phyloP scores from a whole-genome alignment of 1,139 yeast species.

The Pichia norvegensis region DNA sequence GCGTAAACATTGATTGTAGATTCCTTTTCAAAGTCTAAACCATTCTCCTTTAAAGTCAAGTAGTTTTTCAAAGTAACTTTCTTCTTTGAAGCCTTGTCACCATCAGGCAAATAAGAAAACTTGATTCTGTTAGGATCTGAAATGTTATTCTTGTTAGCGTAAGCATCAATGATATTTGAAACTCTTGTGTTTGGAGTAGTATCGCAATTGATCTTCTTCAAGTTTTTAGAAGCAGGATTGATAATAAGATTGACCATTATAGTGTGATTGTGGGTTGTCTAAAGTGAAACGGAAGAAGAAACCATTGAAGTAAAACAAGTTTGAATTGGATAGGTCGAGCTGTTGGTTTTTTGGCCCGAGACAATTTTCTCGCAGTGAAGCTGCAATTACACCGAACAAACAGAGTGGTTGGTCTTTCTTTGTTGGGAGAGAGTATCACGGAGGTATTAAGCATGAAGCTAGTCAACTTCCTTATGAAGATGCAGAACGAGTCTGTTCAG shows the following conservation, averaged over 20 bases:
- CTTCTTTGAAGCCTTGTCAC: constrained; percentile 24
- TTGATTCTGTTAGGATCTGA: constrained; percentile 38
- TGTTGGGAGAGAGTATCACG: neutral
- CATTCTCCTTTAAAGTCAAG: constrained; percentile 30
- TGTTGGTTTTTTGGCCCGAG: neutral
- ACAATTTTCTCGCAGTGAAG: neutral
- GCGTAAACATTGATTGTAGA: constrained; percentile 40
- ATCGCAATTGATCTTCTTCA: constrained; percentile 29
- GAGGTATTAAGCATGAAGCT: constrained; percentile 36
- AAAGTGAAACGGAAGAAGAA: neutral
- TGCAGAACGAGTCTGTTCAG: constrained; percentile 81
- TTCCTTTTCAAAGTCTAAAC: constrained; percentile 25
- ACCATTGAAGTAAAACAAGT: neutral
- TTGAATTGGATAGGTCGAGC: neutral
- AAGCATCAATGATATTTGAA: constrained; percentile 27
- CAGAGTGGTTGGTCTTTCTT: neutral
- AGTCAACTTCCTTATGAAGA: constrained; percentile 72
- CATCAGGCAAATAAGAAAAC: constrained; percentile 26
- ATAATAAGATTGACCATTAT: constrained; percentile 26
- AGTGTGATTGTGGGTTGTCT: neutral
- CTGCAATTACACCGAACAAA: neutral
- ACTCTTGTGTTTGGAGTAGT: constrained; percentile 28
- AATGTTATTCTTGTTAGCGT: constrained; percentile 36
- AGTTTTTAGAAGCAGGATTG: constrained; percentile 24
- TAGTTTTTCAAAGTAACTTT: constrained; percentile 31